These are phyloP conservation scores for Tolypocladium paradoxum DNA, from an alignment of 2,329 filamentous ascomycete species.

Conservation along the genomic window DNA sequence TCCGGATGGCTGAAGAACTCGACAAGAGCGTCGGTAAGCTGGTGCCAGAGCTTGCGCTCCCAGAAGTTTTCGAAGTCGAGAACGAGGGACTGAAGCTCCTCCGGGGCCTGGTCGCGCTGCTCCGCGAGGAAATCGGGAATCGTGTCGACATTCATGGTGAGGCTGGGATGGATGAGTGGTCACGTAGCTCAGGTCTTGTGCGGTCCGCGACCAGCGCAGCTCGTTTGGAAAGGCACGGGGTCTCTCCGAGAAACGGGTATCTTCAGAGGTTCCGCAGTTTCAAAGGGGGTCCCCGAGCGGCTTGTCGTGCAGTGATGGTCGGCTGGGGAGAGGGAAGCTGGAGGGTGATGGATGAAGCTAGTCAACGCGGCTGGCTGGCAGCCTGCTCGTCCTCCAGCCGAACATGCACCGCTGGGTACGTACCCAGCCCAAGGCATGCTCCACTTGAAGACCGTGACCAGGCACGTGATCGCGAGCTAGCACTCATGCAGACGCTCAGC, in stretches of 20 bases:
- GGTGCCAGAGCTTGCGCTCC: constrained; percentile 99
- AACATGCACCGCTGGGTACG: constrained; percentile 5
- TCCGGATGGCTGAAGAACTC: constrained; percentile 76
- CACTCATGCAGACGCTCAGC: not conserved
- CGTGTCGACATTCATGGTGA: constrained; percentile 68
- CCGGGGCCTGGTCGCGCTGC: constrained; percentile 77
- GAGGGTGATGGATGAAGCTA: constrained; percentile 1
- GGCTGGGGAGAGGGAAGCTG: not conserved
- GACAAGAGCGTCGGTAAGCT: constrained; percentile 82
- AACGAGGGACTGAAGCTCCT: constrained; percentile 78
- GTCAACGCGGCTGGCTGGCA: constrained; percentile 27
- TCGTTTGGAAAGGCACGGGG: not conserved
- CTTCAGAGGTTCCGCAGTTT: not conserved
- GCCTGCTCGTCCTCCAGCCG: constrained; percentile 15
- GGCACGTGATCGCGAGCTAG: constrained; percentile 3
- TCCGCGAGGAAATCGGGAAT: constrained; percentile 88
- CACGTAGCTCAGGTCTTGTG: not conserved
- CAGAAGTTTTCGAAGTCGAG: constrained; percentile 91
- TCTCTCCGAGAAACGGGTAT: not conserved
- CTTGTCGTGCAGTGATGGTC: not conserved
- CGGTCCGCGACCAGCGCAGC: not conserved
- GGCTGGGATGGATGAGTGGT: not conserved
- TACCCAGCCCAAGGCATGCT: not conserved
- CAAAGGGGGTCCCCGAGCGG: not conserved
- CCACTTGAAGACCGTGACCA: constrained; percentile 8